Percentiles rank a stretch among this genome's conserved stretches.
These are phyloP conservation scores for Wickerhamomyces canadensis DNA, from an alignment of 805 yeast species.

Conservation along the genomic window DNA sequence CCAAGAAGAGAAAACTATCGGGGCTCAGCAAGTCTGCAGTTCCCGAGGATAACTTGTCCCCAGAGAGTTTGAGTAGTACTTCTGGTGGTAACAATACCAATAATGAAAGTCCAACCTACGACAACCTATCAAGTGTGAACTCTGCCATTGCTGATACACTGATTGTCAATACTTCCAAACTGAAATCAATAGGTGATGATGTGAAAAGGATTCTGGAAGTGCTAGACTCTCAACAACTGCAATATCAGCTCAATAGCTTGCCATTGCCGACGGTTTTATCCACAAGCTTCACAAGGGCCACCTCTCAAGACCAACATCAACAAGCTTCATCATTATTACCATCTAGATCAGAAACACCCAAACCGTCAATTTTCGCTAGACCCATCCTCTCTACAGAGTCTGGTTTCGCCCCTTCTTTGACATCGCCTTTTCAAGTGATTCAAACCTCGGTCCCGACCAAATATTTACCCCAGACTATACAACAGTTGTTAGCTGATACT, in stretches of 20 bases:
- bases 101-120: too few relatives aligned
- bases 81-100: too few relatives aligned
- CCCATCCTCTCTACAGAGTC: constrained; percentile 4
- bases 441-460: constrained; percentile 15
- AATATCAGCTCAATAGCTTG: constrained; percentile 33
- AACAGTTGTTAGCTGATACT: constrained; percentile 12
- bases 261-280: too few relatives aligned
- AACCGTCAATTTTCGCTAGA: neutral
- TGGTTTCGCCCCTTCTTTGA: constrained; percentile 24
- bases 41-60: too few relatives aligned
- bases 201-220: constrained; percentile 12
- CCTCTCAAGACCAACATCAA: too few relatives aligned
- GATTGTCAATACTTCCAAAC: constrained; percentile 26
- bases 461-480: constrained; percentile 13
- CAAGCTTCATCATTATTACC: too few relatives aligned
- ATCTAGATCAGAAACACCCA: too few relatives aligned
- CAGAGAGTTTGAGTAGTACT: too few relatives aligned
- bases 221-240: constrained; percentile 23
- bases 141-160: constrained; percentile 27
- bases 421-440: constrained; percentile 21
- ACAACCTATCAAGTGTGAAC: too few relatives aligned
- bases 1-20: constrained; percentile 10
- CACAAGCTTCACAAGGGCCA: too few relatives aligned
- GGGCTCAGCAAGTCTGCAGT: too few relatives aligned
- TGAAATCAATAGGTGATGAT: constrained; percentile 7